Percentiles rank a stretch among this genome's conserved stretches.
Evolutionary conservation across 2,329 filamentous ascomycete species (phyloP).

Genomic region (Penicillium sp.): DNA sequence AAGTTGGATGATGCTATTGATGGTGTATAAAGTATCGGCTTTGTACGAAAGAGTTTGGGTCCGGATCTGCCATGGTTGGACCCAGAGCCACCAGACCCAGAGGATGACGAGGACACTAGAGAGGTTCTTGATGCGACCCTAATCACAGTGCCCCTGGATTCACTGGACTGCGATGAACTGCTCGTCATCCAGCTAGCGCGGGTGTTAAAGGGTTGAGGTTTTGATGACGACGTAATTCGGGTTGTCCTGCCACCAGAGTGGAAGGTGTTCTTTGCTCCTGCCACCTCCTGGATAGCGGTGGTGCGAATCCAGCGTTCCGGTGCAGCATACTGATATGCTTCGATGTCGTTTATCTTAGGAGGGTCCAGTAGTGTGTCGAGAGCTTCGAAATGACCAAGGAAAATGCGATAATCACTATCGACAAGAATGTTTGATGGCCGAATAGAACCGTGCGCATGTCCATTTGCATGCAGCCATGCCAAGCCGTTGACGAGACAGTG

Average conservation of each 20-base stretch:
- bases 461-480: slow-evolving; percentile 54
- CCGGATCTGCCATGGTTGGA: slow-evolving; percentile 11
- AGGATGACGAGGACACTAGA: slow-evolving; percentile 26
- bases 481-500: slow-evolving; percentile 53
- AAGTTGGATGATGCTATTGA: slow-evolving; percentile 28
- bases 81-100: slow-evolving; percentile 24
- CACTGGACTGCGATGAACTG: slow-evolving; percentile 26
- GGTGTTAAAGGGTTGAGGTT: slow-evolving; percentile 17
- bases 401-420: slow-evolving; percentile 53
- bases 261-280: slow-evolving; percentile 26
- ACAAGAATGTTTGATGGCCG: slow-evolving; percentile 59
- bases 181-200: slow-evolving; percentile 18
- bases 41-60: slow-evolving; percentile 17
- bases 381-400: slow-evolving; percentile 56
- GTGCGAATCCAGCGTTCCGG: slow-evolving; percentile 51
- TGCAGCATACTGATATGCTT: slow-evolving; percentile 57
- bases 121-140: slow-evolving; percentile 25
- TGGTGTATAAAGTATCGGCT: slow-evolving; percentile 29
- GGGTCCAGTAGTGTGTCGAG: slow-evolving; percentile 52
- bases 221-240: slow-evolving; percentile 24
- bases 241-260: slow-evolving; percentile 41
- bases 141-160: slow-evolving; percentile 34
- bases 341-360: slow-evolving; percentile 51
- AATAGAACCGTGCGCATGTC: slow-evolving; percentile 54
- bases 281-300: slow-evolving; percentile 32